Evolutionary conservation across 192 early-diverging fungal species (phyloP).

Genomic region (Backusella westeae): DNA sequence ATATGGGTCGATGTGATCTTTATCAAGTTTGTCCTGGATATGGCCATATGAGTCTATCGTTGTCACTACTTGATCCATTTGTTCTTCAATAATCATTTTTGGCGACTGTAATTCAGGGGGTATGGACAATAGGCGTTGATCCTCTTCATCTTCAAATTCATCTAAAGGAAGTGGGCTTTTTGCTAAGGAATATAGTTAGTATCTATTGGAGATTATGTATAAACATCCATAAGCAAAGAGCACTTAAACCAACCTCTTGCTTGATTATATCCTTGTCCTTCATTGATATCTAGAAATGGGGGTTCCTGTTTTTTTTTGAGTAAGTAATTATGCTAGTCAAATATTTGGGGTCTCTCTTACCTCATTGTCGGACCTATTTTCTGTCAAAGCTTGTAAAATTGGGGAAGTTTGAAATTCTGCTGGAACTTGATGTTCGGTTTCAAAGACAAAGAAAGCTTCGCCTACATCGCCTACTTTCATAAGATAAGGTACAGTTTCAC

Average conservation of each 20-base stretch:
- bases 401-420: conserved; percentile 94
- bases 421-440: conserved; percentile 87
- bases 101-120: conserved; percentile 31
- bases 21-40: background rate
- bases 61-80: conserved; percentile 38
- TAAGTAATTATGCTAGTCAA: background rate
- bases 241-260: background rate
- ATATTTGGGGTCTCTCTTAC: conserved; percentile 13
- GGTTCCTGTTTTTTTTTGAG: conserved; percentile 24
- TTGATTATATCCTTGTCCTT: conserved; percentile 17
- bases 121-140: background rate
- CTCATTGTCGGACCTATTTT: conserved; percentile 29
- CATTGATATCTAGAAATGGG: conserved; percentile 36
- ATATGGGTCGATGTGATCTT: background rate
- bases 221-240: background rate
- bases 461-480: conserved; percentile 99
- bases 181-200: background rate
- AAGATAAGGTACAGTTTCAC: conserved; percentile 63
- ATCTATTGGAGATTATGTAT: background rate
- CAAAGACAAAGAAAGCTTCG: conserved; percentile 97
- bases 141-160: conserved; percentile 32
- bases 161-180: background rate
- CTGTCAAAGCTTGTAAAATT: conserved; percentile 56
- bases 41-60: conserved; percentile 18
- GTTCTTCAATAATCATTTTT: conserved; percentile 34